phyloP scores from a whole-genome alignment of 345 rosid genomes.

The Euclidium syriacum region DNA sequence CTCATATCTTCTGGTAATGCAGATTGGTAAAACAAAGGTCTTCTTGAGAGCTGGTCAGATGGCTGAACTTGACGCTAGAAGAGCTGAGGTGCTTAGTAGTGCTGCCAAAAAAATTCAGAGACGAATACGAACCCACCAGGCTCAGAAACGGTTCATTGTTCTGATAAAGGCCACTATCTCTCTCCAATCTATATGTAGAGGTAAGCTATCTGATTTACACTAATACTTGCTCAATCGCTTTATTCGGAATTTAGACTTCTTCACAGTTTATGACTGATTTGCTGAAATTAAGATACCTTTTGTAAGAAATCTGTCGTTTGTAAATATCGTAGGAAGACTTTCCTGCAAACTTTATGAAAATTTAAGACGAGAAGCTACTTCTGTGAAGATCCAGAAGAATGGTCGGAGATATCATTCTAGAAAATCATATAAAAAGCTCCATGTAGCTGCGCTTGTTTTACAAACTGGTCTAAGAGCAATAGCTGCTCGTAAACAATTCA shows the following conservation, averaged over 20 bases:
- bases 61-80: constrained; percentile 94
- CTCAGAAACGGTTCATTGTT: constrained; percentile 68
- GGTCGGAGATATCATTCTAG: constrained; percentile 43
- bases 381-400: constrained; percentile 70
- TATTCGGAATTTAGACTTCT: neutral
- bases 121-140: constrained; percentile 58
- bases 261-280: neutral
- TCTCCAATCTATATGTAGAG: constrained; percentile 66
- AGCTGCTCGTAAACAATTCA: constrained; percentile 60
- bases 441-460: constrained; percentile 43
- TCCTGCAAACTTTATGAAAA: constrained; percentile 46
- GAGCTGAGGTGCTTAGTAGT: constrained; percentile 66
- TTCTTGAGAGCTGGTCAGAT: constrained; percentile 98
- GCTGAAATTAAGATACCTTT: neutral
- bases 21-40: constrained; percentile 94
- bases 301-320: constrained; percentile 1
- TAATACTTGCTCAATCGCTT: neutral
- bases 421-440: constrained; percentile 47
- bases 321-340: constrained; percentile 47
- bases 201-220: constrained; percentile 30
- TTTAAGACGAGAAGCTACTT: constrained; percentile 55
- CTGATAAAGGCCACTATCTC: constrained; percentile 53
- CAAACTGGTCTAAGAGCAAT: constrained; percentile 68
- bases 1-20: constrained; percentile 26
- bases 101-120: constrained; percentile 90